Evolutionary conservation across 805 yeast species (phyloP), one percentile per base, ranked within the genome.

Genomic region (Teunomyces panamensis): DNA sequence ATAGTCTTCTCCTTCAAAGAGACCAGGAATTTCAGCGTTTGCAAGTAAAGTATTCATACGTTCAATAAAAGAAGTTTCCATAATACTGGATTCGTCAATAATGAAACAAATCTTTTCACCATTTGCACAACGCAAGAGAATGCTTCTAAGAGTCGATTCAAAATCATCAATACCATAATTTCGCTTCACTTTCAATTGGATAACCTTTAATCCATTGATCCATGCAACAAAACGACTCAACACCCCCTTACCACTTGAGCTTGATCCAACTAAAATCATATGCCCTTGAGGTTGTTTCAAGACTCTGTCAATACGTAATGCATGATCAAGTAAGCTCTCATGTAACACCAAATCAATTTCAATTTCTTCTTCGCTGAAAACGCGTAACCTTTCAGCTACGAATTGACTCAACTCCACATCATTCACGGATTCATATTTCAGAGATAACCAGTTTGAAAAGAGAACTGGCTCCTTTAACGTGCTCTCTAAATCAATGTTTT

Each of bases 11-110:
- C 83, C 90, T 47, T 80, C 87, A 62, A 89, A 92, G 10, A 92
- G 68, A 3, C 96, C 97, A 0, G 97, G 97, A 33, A 90, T 77
- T 58, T 92, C 97, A 0, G 96, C 87, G 64, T 92, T 92, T 0
- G 97, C 97, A 33, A 92, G 73, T n/a, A 92, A 68, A 0, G 96
- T 88, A 57, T 92, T 92, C 94, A 92, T 89, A 51, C 96, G 71
- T 63, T 92, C 98, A 28, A 92, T 65, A 58, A 91, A 92, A 0
- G 94, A 73, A 0, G 95, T 74, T 30, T 88, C 91, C 36, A 83
- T 56, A 44, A 90, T 80, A 27, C 84, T 80, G 0, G 95, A 82
- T 56, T 92, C 97, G 55, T 89, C 96, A 14, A 92, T 75, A 16
- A 91, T 70, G 47, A 89, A 80, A 53, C 96, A 87, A 0, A 83